Evolutionary conservation across 2,329 filamentous ascomycete genomes (phyloP), one percentile per base, ranked within the genome.

Genomic region (Thielaviopsis populi): DNA sequence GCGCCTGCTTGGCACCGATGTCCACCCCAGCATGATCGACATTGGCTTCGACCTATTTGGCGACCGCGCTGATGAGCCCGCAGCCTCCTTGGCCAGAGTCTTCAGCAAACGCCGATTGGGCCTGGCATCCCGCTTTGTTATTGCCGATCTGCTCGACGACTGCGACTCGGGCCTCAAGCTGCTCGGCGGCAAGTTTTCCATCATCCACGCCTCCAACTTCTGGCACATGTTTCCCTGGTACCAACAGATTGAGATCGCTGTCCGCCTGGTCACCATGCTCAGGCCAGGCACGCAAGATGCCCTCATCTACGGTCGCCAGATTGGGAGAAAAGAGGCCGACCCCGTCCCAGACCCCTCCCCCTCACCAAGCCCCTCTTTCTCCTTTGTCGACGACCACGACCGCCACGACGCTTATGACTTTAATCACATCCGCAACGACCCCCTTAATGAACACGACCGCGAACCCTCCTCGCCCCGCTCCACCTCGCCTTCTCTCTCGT

Each of bases 1-100:
- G 17, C 75, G 77, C 56, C 70, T 83, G n/a, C 77, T 77, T 65
- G 80, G 79, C 19, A 73, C 75, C 2, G 80, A 83, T 66, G 67
- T 80, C 2, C 74, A 78, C 53, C 68, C 74, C 22, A 73, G 73
- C n/a, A 81, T 83, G 67, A 75, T 83, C 62, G 75, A 81, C 11
- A 71, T 81, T n/a, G 82, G 82, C 33, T 83, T 85, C 70, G 81
- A 85, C 63, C 75, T 88, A 22, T 88, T 87, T 72, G 76, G 78
- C 56, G 85, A 87, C 66, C 65, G 68, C 19, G 68, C 67, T 17
- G 67, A 66, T 6, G 67, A 70, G 7, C 63, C 62, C 1, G 67
- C 63, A 0, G 13, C 41, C 54, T 11, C 54, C 43, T 1, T 53
- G 10, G 50, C 50, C 50, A 30, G 50, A 30, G 53, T 63, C 10